Percentiles rank a stretch among this genome's conserved stretches.
phyloP scores from a whole-genome alignment of 257 asterid species.

The Echium plantagineum region DNA sequence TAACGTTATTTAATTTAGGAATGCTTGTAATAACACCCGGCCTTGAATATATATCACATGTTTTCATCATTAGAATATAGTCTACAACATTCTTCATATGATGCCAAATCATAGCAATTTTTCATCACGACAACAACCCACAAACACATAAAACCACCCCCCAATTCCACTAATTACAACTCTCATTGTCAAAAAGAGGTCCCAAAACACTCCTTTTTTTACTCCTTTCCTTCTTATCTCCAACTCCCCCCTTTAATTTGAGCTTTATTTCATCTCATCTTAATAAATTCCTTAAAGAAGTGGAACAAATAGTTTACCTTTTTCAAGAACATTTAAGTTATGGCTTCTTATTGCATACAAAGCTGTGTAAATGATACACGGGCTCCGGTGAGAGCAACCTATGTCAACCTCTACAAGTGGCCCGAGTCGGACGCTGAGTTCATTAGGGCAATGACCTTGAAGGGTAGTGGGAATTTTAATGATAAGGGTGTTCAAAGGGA shows the following conservation, averaged over 20 bases:
- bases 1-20: no score
- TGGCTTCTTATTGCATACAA: constrained; percentile 46
- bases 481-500: constrained; percentile 20
- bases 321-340: constrained; percentile 1
- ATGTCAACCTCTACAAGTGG: constrained; percentile 78
- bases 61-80: neutral
- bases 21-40: no score
- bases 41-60: no score
- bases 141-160: neutral
- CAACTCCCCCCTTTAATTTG: neutral
- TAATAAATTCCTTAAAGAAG: neutral
- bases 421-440: constrained; percentile 82
- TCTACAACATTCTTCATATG: constrained; percentile 4
- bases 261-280: neutral
- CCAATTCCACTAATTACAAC: neutral
- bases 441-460: constrained; percentile 51
- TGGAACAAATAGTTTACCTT: neutral
- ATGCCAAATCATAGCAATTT: constrained; percentile 15
- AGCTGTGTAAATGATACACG: constrained; percentile 37
- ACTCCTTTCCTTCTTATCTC: neutral
- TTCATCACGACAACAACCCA: constrained; percentile 10
- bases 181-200: neutral
- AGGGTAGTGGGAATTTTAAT: neutral
- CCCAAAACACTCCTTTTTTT: neutral
- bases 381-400: constrained; percentile 51